A percentile compares a stretch with the other conserved stretches of the same genome.
These are phyloP conservation scores for Wickerhamiella parazyma DNA, from an alignment of 805 yeast genomes.

Conservation along the genomic window DNA sequence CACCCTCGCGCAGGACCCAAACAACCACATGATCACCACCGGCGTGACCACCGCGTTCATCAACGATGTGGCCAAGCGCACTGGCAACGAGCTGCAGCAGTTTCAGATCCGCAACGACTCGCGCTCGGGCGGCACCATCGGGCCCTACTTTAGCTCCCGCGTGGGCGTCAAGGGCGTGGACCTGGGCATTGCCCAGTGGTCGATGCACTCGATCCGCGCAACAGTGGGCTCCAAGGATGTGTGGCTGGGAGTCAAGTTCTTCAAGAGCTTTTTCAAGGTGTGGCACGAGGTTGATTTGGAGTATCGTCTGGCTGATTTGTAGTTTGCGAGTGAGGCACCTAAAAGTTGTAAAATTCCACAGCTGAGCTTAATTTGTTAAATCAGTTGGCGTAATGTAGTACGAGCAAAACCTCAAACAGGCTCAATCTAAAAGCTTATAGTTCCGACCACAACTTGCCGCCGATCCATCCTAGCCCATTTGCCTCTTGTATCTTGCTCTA, in stretches of 20 bases:
- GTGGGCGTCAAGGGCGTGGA: slow-evolving; percentile 47
- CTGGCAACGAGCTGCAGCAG: slow-evolving; percentile 54
- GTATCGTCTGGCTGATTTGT: slow-evolving; percentile 15
- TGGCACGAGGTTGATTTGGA: slow-evolving; percentile 43
- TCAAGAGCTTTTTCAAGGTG: slow-evolving; percentile 50
- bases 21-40: slow-evolving; percentile 77
- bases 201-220: slow-evolving; percentile 82
- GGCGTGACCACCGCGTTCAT: slow-evolving; percentile 54
- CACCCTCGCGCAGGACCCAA: slow-evolving; percentile 58
- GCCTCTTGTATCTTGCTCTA: no score
- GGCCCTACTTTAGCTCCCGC: slow-evolving; percentile 37
- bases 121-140: slow-evolving; percentile 82
- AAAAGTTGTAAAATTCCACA: no score
- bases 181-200: slow-evolving; percentile 67
- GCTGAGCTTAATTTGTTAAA: no score
- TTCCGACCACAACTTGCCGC: no score
- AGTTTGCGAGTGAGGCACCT: no score
- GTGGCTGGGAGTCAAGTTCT: slow-evolving; percentile 59
- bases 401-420: not conserved
- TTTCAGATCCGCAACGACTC: slow-evolving; percentile 80
- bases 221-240: slow-evolving; percentile 66
- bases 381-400: no score
- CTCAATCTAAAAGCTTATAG: no score
- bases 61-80: slow-evolving; percentile 52
- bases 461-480: no score